Conservation (phyloP, 495 filamentous ascomycete genomes). For the Staphylotrichum longicolle region DNA sequence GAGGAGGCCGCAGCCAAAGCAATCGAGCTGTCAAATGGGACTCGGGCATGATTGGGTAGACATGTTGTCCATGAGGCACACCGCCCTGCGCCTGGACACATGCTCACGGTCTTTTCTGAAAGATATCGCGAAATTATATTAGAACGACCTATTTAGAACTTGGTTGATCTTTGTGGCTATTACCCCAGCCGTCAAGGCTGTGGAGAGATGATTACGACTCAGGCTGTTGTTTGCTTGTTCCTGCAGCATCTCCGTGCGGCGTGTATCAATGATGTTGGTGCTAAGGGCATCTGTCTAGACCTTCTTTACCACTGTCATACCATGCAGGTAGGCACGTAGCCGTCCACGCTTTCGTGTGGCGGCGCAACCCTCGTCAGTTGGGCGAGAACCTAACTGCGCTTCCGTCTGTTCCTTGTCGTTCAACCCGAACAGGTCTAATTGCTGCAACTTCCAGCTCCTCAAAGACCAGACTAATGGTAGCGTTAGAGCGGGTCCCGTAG, state of each 20-base stretch:
- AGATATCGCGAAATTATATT: neutral
- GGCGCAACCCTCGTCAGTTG: constrained; percentile 12
- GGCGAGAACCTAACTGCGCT: constrained; percentile 6
- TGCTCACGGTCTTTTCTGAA: no score
- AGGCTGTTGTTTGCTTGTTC: no score
- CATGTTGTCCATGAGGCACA: neutral
- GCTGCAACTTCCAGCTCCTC: constrained; percentile 46
- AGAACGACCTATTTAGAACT: no score
- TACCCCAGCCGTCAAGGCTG: no score
- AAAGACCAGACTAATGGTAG: constrained; percentile 36
- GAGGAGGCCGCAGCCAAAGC: constrained; percentile 75
- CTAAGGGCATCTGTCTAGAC: constrained; percentile 17
- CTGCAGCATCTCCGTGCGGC: no score
- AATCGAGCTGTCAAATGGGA: constrained; percentile 56
- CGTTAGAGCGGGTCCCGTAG: neutral
- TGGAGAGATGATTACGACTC: no score
- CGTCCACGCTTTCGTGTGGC: constrained; percentile 7
- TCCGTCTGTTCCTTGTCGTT: constrained; percentile 32
- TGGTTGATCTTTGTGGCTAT: neutral
- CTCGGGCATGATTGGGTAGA: neutral
- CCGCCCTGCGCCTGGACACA: no score
- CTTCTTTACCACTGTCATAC: constrained; percentile 21
- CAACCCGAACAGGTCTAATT: constrained; percentile 34
- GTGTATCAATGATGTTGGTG: neutral
- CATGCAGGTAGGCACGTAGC: constrained; percentile 25